phyloP scores from a whole-genome alignment of 768 basidiomycete species.

The Amanita pseudoporphyria region DNA sequence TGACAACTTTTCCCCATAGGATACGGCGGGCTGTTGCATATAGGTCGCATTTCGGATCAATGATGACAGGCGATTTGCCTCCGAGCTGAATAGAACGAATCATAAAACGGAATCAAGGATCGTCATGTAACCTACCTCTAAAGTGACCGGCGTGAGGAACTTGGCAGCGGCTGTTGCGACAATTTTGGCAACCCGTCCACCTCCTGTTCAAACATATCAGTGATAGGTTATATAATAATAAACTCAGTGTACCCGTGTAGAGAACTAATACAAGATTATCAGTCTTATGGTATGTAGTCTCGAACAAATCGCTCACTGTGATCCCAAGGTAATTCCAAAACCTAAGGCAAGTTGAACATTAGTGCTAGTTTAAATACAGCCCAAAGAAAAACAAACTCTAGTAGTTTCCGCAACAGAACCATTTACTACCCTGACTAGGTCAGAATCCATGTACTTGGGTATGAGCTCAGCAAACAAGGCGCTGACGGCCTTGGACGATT shows the following conservation, averaged over 20 bases:
- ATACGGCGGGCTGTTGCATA: constrained; percentile 59
- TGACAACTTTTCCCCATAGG: constrained; percentile 74
- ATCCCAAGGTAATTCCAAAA: constrained; percentile 66
- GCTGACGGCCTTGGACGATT: constrained; percentile 46
- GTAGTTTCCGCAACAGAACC: constrained; percentile 60
- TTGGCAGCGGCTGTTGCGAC: constrained; percentile 71
- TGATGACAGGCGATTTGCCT: constrained; percentile 68
- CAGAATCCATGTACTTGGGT: constrained; percentile 66
- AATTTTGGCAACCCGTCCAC: constrained; percentile 51
- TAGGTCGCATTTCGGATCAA: constrained; percentile 64
- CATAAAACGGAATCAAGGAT: background rate
- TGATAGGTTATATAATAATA: background rate
- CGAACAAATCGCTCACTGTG: constrained; percentile 26
- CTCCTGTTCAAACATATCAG: constrained; percentile 32
- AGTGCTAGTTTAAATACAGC: background rate
- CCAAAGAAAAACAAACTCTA: constrained; percentile 22
- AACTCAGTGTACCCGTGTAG: constrained; percentile 49
- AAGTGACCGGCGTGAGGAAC: constrained; percentile 55
- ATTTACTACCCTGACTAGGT: constrained; percentile 57
- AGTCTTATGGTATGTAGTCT: background rate
- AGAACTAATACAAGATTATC: constrained; percentile 28
- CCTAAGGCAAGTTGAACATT: constrained; percentile 24
- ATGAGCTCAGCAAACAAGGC: constrained; percentile 56
- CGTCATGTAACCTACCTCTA: constrained; percentile 22
- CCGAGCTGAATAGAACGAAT: background rate